Evolutionary conservation across 148 eudicot genomes (phyloP).

Genomic region (Chenopodium suecicum): DNA sequence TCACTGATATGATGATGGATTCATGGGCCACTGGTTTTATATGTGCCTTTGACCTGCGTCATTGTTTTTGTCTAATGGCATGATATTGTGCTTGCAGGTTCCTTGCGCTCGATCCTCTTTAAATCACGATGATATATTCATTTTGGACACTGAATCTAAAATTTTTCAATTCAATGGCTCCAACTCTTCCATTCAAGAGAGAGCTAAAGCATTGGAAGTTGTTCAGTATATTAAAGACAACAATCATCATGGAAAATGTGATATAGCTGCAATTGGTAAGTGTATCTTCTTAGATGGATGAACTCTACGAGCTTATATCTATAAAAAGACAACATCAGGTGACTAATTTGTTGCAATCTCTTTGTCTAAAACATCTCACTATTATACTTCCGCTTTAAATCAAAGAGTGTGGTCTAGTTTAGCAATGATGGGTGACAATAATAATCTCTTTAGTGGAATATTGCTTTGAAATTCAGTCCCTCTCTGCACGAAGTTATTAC

Average conservation of each 20-base stretch:
- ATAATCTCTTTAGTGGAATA: background rate
- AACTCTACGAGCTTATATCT: background rate
- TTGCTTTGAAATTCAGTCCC: too few species aligned
- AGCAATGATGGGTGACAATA: background rate
- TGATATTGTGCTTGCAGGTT: slow-evolving; percentile 54
- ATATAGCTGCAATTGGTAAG: slow-evolving; percentile 88
- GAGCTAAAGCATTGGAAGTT: slow-evolving; percentile 97
- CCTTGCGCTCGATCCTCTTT: slow-evolving; percentile 90
- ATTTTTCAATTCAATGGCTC: slow-evolving; percentile 95
- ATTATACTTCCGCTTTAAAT: background rate
- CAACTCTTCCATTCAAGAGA: slow-evolving; percentile 93
- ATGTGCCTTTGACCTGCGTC: slow-evolving; percentile 6
- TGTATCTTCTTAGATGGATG: background rate
- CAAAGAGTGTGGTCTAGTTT: background rate
- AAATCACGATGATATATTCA: slow-evolving; percentile 92
- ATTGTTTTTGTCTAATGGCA: slow-evolving; percentile 10
- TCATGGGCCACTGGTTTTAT: background rate
- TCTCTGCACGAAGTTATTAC: background rate
- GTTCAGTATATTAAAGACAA: slow-evolving; percentile 91
- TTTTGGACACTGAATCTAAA: slow-evolving; percentile 85
- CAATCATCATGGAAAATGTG: slow-evolving; percentile 95
- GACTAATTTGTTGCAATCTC: background rate
- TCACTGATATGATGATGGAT: slow-evolving; percentile 11
- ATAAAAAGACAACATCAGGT: background rate
- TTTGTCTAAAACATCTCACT: background rate